A percentile compares a stretch with the other conserved stretches of the same genome.
Conservation (phyloP, 768 basidiomycete species). For the Zangia roseola region DNA sequence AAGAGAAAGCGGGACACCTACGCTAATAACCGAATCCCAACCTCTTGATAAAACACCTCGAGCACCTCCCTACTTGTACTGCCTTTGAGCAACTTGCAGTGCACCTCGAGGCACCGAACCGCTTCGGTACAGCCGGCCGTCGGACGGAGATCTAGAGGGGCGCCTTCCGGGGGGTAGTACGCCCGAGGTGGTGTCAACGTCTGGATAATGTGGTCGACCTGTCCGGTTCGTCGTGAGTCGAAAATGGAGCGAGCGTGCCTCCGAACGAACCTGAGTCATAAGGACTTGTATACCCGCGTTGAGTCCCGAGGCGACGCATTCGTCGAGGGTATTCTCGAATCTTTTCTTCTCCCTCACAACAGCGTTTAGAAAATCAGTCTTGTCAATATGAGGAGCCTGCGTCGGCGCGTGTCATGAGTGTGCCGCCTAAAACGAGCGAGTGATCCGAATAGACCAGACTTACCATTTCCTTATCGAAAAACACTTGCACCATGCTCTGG, state of each 20-base stretch:
- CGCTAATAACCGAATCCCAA: conserved; percentile 87
- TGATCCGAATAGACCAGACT: conserved; percentile 16
- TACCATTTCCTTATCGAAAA: conserved; percentile 95
- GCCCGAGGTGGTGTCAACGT: conserved; percentile 80
- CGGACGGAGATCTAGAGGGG: conserved; percentile 76
- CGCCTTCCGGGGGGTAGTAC: conserved; percentile 86
- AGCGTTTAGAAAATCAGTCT: conserved; percentile 88
- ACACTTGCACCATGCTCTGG: conserved; percentile 96
- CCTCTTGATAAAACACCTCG: conserved; percentile 97
- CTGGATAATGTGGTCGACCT: conserved; percentile 93
- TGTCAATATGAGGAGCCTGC: conserved; percentile 85
- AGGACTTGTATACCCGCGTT: conserved; percentile 95
- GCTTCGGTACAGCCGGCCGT: conserved; percentile 89
- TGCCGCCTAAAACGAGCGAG: neutral
- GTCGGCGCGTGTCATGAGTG: neutral
- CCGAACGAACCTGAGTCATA: conserved; percentile 76
- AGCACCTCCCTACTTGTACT: conserved; percentile 95
- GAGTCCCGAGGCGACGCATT: conserved; percentile 88
- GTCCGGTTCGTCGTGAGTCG: neutral
- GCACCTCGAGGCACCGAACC: conserved; percentile 83
- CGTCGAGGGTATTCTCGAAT: conserved; percentile 90
- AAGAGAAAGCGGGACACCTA: conserved; percentile 36
- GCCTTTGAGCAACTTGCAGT: conserved; percentile 88
- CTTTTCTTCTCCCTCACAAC: conserved; percentile 96
- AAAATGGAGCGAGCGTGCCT: neutral